phyloP scores from a whole-genome alignment of 768 basidiomycete genomes.

The Lanmaoa rubissima region DNA sequence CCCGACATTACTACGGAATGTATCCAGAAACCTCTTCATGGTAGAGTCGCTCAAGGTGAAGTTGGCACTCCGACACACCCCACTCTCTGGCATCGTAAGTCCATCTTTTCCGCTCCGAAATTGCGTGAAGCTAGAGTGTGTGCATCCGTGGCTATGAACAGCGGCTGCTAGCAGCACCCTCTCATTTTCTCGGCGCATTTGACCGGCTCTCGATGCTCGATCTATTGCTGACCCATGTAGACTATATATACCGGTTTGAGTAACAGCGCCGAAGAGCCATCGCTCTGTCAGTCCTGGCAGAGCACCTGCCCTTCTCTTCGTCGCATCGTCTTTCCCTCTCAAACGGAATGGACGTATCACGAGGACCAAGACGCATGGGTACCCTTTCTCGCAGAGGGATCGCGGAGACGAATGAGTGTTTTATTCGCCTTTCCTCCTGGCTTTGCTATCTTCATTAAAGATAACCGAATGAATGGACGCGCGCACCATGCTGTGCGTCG shows the following conservation, averaged over 20 bases:
- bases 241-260: neutral
- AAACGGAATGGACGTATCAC: constrained; percentile 25
- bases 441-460: neutral
- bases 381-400: neutral
- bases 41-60: constrained; percentile 53
- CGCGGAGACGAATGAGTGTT: neutral
- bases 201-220: constrained; percentile 50
- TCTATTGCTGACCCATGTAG: constrained; percentile 42
- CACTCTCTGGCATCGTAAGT: neutral
- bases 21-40: constrained; percentile 49
- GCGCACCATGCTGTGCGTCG: neutral
- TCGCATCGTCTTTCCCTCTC: constrained; percentile 55
- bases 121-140: neutral
- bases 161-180: neutral
- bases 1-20: constrained; percentile 46
- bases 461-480: no score
- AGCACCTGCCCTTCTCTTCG: constrained; percentile 53
- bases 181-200: constrained; percentile 34
- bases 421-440: no score
- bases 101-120: neutral
- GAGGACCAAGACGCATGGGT: neutral
- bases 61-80: constrained; percentile 34
- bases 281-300: constrained; percentile 53
- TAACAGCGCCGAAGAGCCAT: neutral
- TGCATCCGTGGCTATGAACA: neutral